Evolutionary conservation across 306 rosid genomes (phyloP).

Genomic region (Pyrus betulifolia): DNA sequence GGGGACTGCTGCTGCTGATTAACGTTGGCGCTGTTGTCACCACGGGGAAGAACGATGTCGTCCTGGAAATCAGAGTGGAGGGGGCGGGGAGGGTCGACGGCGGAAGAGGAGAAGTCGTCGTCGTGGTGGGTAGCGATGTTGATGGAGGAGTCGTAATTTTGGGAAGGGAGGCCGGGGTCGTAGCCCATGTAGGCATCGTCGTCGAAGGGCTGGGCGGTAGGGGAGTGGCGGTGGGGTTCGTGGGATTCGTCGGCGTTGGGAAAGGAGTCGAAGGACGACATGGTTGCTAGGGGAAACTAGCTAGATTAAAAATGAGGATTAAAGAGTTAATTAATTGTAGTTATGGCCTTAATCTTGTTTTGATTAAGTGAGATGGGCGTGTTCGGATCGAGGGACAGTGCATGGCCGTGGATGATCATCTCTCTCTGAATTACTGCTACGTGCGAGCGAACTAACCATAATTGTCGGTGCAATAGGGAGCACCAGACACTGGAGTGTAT

Average conservation of each 20-base stretch:
- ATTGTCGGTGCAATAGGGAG: no score
- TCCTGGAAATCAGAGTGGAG: constrained; percentile 14
- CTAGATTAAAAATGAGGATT: not conserved
- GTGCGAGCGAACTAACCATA: no score
- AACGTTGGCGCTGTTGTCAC: not conserved
- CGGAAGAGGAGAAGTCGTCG: constrained; percentile 13
- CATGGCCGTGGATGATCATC: no score
- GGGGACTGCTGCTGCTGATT: constrained; percentile 19
- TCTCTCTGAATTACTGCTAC: no score
- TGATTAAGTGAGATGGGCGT: not conserved
- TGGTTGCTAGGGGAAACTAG: not conserved
- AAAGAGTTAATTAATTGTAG: not conserved
- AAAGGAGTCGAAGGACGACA: constrained; percentile 65
- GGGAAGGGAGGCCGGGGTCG: not conserved
- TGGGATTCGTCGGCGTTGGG: constrained; percentile 31
- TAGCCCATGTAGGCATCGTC: constrained; percentile 39
- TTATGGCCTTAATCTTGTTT: not conserved
- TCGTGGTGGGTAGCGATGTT: constrained; percentile 9
- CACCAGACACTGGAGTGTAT: no score
- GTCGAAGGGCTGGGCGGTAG: constrained; percentile 31
- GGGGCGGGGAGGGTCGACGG: constrained; percentile 22
- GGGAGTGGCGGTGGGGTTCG: constrained; percentile 27
- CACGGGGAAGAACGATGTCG: constrained; percentile 11
- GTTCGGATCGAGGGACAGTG: not conserved
- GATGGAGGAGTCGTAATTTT: constrained; percentile 19